These are phyloP conservation scores for Boletus pseudopeckii DNA, from an alignment of 768 basidiomycete genomes.

Conservation along the genomic window DNA sequence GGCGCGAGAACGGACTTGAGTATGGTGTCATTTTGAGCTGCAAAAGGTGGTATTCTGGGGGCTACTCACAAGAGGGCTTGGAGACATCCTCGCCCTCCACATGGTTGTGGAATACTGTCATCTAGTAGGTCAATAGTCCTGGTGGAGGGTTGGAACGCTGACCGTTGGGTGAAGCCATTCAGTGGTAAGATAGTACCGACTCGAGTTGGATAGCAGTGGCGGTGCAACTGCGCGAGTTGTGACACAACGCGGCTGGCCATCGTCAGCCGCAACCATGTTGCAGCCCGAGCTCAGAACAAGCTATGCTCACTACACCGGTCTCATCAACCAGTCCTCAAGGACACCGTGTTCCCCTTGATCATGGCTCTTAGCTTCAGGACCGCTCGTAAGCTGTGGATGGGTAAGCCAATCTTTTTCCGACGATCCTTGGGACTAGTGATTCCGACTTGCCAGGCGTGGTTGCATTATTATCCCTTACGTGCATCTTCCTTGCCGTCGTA, in stretches of 20 bases:
- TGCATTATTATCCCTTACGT: slow-evolving; percentile 32
- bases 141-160: not conserved
- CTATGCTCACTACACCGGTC: not conserved
- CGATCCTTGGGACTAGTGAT: not conserved
- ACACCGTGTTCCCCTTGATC: not conserved
- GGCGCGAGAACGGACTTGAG: slow-evolving; percentile 38
- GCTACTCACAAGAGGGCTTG: slow-evolving; percentile 15
- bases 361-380: slow-evolving; percentile 47
- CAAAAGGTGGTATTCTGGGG: not conserved
- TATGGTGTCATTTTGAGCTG: not conserved
- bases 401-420: slow-evolving; percentile 11
- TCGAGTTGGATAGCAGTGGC: slow-evolving; percentile 6
- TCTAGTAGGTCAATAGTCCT: not conserved
- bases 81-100: slow-evolving; percentile 1
- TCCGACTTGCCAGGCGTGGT: slow-evolving; percentile 31
- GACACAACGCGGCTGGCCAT: not conserved
- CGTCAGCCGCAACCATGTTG: slow-evolving; percentile 7
- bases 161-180: slow-evolving; percentile 16
- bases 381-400: slow-evolving; percentile 41
- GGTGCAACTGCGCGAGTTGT: not conserved
- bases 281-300: not conserved
- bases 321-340: not conserved
- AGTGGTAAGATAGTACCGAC: not conserved
- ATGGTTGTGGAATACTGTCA: not conserved
- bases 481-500: slow-evolving; percentile 35